Base-by-base conservation (phyloP, 345 rosid species). In the Gossypium ekmanianum region DNA sequence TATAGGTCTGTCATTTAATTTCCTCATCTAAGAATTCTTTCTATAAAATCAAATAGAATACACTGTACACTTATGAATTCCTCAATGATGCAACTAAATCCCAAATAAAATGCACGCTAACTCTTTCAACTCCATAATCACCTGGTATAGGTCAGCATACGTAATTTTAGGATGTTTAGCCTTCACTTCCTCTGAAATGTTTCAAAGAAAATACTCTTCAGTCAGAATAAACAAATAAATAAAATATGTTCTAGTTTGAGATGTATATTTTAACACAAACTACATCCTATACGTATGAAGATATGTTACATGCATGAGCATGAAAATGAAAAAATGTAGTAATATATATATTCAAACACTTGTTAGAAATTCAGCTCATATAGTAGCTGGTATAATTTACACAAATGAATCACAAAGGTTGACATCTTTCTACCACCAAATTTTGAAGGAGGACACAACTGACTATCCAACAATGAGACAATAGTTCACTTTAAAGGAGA, bases 91-190 rank as follows among this genome's bases (percentile, higher is more conserved):
- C 57, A 68, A 61, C 8, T 62, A 63, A 50, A 22, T 13, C 66
- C 11, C 10, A 29, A 48, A 77, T 34, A 73, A 68, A 41, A n/a
- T 24, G 68, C 72, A 56, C 17, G 57, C 48, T 11, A 17, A 73
- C 67, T 48, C 57, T 50, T 56, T 51, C 44, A 45, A 75, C 61
- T 63, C 22, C 61, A 52, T 27, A 75, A 61, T 74, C 72, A 88
- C 92, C 89, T 90, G 89, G 78, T 85, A 90, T 6, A 90, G 76
- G 71, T 94, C 98, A 2, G 98, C 98, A 64, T 92, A 90, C 0
- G 98, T 82, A 73, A 94, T 86, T 79, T 88, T 94, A 1, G 92
- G 94, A 83, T 90, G 87, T 72, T 90, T 91, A 75, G 87, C 86
- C 84, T 91, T 94, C 85, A 94, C 92, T 41, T 80, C 88, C 84